These are phyloP conservation scores for Fomes fomentarius DNA, from an alignment of 1,284 basidiomycete genomes.

Conservation along the genomic window DNA sequence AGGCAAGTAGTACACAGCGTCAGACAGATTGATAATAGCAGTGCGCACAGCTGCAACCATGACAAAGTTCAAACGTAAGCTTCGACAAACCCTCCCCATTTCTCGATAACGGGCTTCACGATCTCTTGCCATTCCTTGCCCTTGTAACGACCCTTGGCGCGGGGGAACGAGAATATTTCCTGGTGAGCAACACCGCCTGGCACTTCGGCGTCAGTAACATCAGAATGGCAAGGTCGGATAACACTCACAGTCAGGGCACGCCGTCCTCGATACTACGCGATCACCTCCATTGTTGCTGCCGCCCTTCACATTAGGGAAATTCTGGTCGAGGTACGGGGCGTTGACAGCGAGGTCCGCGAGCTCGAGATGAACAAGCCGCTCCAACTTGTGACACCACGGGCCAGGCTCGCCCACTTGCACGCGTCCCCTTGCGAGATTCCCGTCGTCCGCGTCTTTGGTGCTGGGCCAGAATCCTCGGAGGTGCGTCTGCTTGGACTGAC, in stretches of 20 bases:
- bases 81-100: constrained; percentile 68
- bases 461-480: constrained; percentile 56
- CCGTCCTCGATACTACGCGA: constrained; percentile 21
- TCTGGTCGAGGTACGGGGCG: constrained; percentile 57
- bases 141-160: constrained; percentile 53
- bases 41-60: not conserved
- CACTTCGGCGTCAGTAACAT: constrained; percentile 4
- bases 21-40: not conserved
- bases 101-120: constrained; percentile 73
- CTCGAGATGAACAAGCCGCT: constrained; percentile 77
- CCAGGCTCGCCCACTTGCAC: constrained; percentile 58
- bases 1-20: not conserved
- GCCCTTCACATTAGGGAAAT: constrained; percentile 43
- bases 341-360: constrained; percentile 66
- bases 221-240: not conserved
- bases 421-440: constrained; percentile 46
- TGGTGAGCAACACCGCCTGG: constrained; percentile 63
- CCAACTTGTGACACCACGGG: constrained; percentile 48
- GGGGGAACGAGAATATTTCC: constrained; percentile 75
- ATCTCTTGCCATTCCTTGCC: constrained; percentile 74
- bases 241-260: constrained; percentile 45
- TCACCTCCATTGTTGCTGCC: constrained; percentile 26
- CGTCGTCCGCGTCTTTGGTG: constrained; percentile 36
- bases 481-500: constrained; percentile 52
- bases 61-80: constrained; percentile 29